Evolutionary conservation across 2,329 filamentous ascomycete species (phyloP).

Genomic region (Ramularia collo-cygni): DNA sequence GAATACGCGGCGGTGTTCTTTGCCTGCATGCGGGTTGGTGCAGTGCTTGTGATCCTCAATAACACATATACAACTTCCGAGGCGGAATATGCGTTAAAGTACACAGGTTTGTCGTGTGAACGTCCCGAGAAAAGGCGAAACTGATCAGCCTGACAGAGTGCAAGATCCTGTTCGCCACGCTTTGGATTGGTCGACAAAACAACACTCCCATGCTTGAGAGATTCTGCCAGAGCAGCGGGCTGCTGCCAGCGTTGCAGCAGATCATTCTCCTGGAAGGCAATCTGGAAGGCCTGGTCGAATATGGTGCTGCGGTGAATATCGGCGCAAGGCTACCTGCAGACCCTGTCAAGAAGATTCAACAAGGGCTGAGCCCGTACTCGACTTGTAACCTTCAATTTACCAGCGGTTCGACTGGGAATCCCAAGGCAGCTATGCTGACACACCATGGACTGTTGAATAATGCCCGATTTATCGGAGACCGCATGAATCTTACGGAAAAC

Average conservation of each 20-base stretch:
- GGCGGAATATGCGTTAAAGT: constrained; percentile 62
- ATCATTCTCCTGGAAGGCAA: constrained; percentile 23
- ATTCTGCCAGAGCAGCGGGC: constrained; percentile 12
- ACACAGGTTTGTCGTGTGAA: constrained; percentile 55
- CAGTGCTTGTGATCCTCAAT: constrained; percentile 65
- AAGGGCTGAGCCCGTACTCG: constrained; percentile 55
- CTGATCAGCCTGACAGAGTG: constrained; percentile 46
- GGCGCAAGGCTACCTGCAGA: constrained; percentile 46
- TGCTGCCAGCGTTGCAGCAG: constrained; percentile 19
- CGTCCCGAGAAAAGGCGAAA: not conserved
- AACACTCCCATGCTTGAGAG: constrained; percentile 51
- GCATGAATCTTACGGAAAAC: constrained; percentile 59
- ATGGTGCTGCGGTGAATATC: constrained; percentile 28
- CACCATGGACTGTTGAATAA: constrained; percentile 28
- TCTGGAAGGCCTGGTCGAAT: constrained; percentile 18
- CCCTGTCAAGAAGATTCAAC: constrained; percentile 47
- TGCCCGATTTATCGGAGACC: constrained; percentile 48
- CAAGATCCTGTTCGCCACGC: constrained; percentile 66
- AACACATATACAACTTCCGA: constrained; percentile 74
- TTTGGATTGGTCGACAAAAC: constrained; percentile 58
- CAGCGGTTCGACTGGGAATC: constrained; percentile 53
- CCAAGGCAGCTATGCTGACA: constrained; percentile 69
- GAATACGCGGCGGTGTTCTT: constrained; percentile 63
- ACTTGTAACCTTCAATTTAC: constrained; percentile 72
- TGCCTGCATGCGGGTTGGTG: constrained; percentile 50